Percentiles rank a stretch among this genome's conserved stretches.
phyloP scores from a whole-genome alignment of 805 yeast genomes.

The Lachancea sp. region DNA sequence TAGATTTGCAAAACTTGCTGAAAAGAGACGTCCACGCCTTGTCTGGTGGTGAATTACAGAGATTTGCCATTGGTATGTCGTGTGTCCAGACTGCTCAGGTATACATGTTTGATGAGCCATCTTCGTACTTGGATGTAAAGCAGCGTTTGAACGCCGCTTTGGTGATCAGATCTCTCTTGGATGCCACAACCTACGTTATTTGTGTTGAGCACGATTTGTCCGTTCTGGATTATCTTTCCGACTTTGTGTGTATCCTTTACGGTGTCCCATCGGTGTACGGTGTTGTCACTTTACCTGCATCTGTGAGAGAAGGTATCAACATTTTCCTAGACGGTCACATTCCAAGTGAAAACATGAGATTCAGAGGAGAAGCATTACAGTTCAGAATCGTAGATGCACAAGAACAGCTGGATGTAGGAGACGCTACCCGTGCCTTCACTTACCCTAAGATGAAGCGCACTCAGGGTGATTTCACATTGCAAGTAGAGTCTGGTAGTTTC shows the following conservation, averaged over 20 bases:
- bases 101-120: slow-evolving; percentile 99
- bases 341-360: slow-evolving; percentile 93
- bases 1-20: slow-evolving; percentile 72
- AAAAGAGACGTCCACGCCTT: slow-evolving; percentile 83
- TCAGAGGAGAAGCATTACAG: slow-evolving; percentile 92
- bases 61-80: slow-evolving; percentile 97
- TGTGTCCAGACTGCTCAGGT: slow-evolving; percentile 93
- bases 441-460: slow-evolving; percentile 86
- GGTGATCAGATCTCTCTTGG: slow-evolving; percentile 80
- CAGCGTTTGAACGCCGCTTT: slow-evolving; percentile 97
- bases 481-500: slow-evolving; percentile 80
- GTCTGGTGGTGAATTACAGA: slow-evolving; percentile 98
- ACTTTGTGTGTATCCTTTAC: slow-evolving; percentile 90
- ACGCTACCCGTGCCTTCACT: slow-evolving; percentile 67
- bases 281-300: slow-evolving; percentile 92
- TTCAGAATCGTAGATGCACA: slow-evolving; percentile 88
- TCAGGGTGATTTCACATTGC: slow-evolving; percentile 90
- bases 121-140: slow-evolving; percentile 95
- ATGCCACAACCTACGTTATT: slow-evolving; percentile 75
- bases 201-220: slow-evolving; percentile 99
- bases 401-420: slow-evolving; percentile 58
- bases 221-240: slow-evolving; percentile 93
- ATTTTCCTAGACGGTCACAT: slow-evolving; percentile 97
- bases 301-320: slow-evolving; percentile 98
- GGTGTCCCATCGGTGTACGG: slow-evolving; percentile 99